Evolutionary conservation across 352 stramenopile species (phyloP), one percentile per base, ranked within the genome.

Genomic region (Hyaloperonospora arabidopsidis): DNA sequence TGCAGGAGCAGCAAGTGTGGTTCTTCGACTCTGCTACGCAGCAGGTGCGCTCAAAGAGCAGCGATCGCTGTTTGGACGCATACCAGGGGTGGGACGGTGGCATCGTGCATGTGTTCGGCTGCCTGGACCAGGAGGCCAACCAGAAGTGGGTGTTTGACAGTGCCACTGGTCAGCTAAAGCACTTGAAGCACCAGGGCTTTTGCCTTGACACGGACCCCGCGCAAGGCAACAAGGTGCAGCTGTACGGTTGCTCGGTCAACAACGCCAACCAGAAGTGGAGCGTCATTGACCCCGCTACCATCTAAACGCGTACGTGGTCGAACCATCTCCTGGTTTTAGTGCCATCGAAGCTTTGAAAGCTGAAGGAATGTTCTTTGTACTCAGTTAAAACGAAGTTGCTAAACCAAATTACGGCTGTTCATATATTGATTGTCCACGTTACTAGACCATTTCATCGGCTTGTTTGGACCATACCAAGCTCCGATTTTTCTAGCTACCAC

Each of bases 91-190:
- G 55, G 60, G 57, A 84, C 54, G 72, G 70, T 10, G 76, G 70
- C 15, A 70, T 59, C 17, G 79, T 87, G 17, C 76, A 79, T 45
- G 62, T 82, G 32, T 86, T 73, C 53, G 56, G 56, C 18, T 89
- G 79, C 51, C 59, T 82, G 13, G 65, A 79, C 19, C 58, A 57
- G 19, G 72, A 86, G 47, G 17, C 10, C 17, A 86, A 89, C 64
- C 79, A 89, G 57, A 82, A 84, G 52, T 89, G 76, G 76, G 65
- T 46, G 36, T 84, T 72, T 49, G 72, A 89, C 17, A 59, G 66
- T 21, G 22, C 54, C 1, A 83, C 79, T 1, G 67, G 69, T 1
- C 60, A 71, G 49, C 50, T 89, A 0, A 66, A 63, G 29, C 72
- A 87, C 40, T 57, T 45, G 1, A 70, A 46, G 11, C 68, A 85